Evolutionary conservation across 306 rosid species (phyloP), one percentile per base, ranked within the genome.

Genomic region (Begonia masoniana): DNA sequence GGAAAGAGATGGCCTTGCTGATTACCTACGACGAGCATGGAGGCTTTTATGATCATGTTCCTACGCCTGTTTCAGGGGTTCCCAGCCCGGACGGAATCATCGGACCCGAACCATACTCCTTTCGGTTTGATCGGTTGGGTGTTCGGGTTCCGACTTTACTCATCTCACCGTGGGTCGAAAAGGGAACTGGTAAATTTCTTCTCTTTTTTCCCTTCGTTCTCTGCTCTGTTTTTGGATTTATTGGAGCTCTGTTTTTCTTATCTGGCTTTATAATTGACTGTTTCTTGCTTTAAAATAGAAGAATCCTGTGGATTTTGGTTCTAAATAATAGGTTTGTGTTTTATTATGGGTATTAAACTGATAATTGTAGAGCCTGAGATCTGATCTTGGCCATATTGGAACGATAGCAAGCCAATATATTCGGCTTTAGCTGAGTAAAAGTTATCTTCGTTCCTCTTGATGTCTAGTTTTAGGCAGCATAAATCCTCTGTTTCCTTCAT

Each of bases 11-110:
- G 83, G 95, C 95, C 0, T 11, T 89, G 50, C 54, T 85, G 74
- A 85, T 89, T 17, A 89, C 97, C 0, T 89, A 89, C 39, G 97
- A 89, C 54, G 95, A 89, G 54, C 97, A 89, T 68, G 97, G 97
- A 3, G 97, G 97, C 10, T 89, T 89, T 41, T 89, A 78, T 39
- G 97, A 89, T 59, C 97, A 89, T 45, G 97, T 89, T 48, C 79
- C 94, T 14, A 89, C 95, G 2, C 97, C 97, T 10, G 83, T 73
- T 46, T 55, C 65, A 0, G 87, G 85, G 2, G 94, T 89, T 1
- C 97, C 97, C 2, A 89, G 65, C 58, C 97, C 97, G 12, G 97
- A 89, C 62, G 97, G 91, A 60, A 85, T 85, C n/a, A 63, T 64
- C 11, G 97, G 97, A 0, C 77, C 78, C 1, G 81, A 60, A 61